These are phyloP conservation scores for Ramularia endophylla DNA, from an alignment of 2,329 filamentous ascomycete species.

Conservation along the genomic window DNA sequence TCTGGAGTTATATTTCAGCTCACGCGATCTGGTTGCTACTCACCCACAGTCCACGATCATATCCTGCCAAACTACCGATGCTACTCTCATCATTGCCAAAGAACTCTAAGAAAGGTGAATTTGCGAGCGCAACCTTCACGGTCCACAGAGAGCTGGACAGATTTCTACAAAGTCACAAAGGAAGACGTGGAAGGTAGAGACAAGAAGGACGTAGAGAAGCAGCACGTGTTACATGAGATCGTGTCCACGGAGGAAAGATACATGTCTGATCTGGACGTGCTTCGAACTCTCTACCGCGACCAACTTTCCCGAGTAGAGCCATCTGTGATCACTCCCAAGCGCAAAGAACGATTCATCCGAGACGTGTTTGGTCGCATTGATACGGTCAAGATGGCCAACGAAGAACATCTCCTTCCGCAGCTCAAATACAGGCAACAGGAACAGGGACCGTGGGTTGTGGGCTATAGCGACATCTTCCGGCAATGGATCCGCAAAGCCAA, in stretches of 20 bases:
- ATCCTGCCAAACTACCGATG: slow-evolving; percentile 63
- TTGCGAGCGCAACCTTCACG: slow-evolving; percentile 66
- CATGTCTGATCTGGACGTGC: slow-evolving; percentile 81
- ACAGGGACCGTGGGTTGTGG: slow-evolving; percentile 88
- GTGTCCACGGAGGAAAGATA: slow-evolving; percentile 88
- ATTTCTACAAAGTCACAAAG: slow-evolving; percentile 78
- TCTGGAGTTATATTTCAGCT: slow-evolving; percentile 92
- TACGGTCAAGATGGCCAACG: slow-evolving; percentile 81
- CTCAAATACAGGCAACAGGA: slow-evolving; percentile 96
- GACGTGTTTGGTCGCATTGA: slow-evolving; percentile 91
- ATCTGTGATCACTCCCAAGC: slow-evolving; percentile 72
- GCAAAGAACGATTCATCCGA: slow-evolving; percentile 70
- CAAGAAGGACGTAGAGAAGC: slow-evolving; percentile 85
- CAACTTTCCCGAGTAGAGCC: slow-evolving; percentile 67
- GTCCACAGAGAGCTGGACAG: slow-evolving; percentile 72
- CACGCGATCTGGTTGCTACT: slow-evolving; percentile 86
- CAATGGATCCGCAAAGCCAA: slow-evolving; percentile 98
- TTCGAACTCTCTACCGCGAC: slow-evolving; percentile 80
- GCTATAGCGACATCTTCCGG: slow-evolving; percentile 94
- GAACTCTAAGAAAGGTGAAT: slow-evolving; percentile 92
- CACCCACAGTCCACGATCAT: slow-evolving; percentile 70
- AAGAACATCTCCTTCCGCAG: slow-evolving; percentile 84
- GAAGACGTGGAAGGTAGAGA: slow-evolving; percentile 64
- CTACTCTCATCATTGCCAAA: slow-evolving; percentile 89
- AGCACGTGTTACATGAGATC: slow-evolving; percentile 93